phyloP scores from a whole-genome alignment of 1,139 yeast genomes.

The Lodderomyces elongisporus region DNA sequence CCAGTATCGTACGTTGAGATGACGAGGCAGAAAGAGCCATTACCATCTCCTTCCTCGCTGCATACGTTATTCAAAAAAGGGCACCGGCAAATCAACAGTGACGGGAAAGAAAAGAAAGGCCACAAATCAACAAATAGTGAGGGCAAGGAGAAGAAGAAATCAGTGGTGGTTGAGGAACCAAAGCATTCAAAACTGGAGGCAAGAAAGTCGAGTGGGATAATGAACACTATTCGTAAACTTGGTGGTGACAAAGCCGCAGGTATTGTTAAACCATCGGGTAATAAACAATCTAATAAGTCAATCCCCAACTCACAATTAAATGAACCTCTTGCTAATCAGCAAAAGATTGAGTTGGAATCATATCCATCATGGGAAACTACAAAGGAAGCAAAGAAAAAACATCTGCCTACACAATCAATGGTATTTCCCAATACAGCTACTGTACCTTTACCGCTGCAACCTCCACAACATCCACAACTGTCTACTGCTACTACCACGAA shows the following conservation, averaged over 20 bases:
- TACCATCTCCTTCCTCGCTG: constrained; percentile 25
- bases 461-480: too few relatives aligned
- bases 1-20: constrained; percentile 57
- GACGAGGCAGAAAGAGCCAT: constrained; percentile 20
- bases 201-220: constrained; percentile 31
- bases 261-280: constrained; percentile 21
- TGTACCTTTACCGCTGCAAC: background rate
- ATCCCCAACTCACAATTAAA: too few relatives aligned
- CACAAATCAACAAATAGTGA: constrained; percentile 37
- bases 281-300: background rate
- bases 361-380: too few relatives aligned
- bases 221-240: constrained; percentile 39
- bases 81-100: constrained; percentile 44
- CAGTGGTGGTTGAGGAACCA: constrained; percentile 5
- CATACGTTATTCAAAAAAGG: constrained; percentile 56
- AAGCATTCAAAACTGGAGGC: constrained; percentile 10
- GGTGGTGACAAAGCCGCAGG: constrained; percentile 41
- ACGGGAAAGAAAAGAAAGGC: constrained; percentile 16
- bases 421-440: background rate
- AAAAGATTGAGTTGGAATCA: too few relatives aligned
- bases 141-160: constrained; percentile 12
- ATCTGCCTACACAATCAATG: too few relatives aligned
- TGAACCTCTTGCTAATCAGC: too few relatives aligned
- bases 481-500: too few relatives aligned
- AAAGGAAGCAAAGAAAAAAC: too few relatives aligned